Evolutionary conservation across 768 basidiomycete genomes (phyloP).

Genomic region (Naganishia onofrii): DNA sequence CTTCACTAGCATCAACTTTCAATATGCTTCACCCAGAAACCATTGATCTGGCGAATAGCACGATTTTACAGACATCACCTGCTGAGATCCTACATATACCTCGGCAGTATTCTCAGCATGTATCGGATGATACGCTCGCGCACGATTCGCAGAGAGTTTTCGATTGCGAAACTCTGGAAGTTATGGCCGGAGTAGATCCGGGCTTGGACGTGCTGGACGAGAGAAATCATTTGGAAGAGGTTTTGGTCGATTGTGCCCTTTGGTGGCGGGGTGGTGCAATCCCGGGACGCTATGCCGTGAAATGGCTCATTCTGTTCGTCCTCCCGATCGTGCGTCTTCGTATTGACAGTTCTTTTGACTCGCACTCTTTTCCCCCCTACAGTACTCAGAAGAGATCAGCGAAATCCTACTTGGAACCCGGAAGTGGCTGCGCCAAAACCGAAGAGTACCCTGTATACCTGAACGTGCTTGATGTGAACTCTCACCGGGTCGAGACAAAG

Average conservation of each 20-base stretch:
- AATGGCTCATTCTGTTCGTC: conserved; percentile 17
- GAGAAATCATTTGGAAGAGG: not conserved
- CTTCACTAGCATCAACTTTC: not conserved
- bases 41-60: conserved; percentile 13
- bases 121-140: not conserved
- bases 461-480: conserved; percentile 5
- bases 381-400: not conserved
- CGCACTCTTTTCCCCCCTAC: not conserved
- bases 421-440: not conserved
- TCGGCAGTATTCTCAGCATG: not conserved
- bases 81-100: conserved; percentile 13
- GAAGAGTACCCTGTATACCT: conserved; percentile 3
- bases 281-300: not conserved
- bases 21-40: conserved; percentile 23
- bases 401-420: not conserved
- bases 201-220: not conserved
- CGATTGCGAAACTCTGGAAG: not conserved
- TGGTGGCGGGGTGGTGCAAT: not conserved
- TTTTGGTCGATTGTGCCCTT: conserved; percentile 4
- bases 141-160: not conserved
- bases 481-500: not conserved
- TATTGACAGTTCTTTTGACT: not conserved
- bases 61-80: conserved; percentile 9
- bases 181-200: not conserved
- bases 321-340: not conserved